Base-by-base conservation (phyloP, 768 basidiomycete genomes). In the Flagelloscypha sp. region DNA sequence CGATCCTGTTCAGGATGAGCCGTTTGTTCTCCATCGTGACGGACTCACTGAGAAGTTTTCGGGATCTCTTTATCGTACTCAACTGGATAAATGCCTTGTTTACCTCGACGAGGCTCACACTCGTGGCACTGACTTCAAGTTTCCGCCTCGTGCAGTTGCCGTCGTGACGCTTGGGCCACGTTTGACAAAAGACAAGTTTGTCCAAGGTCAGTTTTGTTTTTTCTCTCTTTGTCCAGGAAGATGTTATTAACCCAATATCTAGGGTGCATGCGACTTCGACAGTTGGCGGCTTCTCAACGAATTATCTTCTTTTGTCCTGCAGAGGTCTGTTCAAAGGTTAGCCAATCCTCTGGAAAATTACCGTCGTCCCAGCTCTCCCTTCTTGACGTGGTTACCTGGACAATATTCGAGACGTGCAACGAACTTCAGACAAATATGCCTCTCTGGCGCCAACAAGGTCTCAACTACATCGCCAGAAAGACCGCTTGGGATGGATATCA, bases 71-170 rank as follows among this genome's bases (percentile, higher is more conserved):
- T 65, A 52, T 18, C 41, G 44, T 3, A 45, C 49, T 15, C 62
- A 56, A 34, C 42, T 65, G 2, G 57, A 60, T 10, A 55, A 48
- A 40, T 61, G 59, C 15, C 25, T 63, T 3, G 37, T 63, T 3
- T 63, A 63, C 17, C 61, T 63, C 2, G 64, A 63, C 9, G 64
- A 63, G 16, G 57, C 58, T 0, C 64, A 63, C 13, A 65, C 61
- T 2, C 44, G 62, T 15, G 62, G 62, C 23, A 65, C 61, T 1
- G 63, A 63, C 37, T 47, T 63, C 11, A 63, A 57, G 6, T 47
- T 63, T 4, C 64, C 62, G 1, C 33, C 8, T 6, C 51, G 40
- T 7, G 54, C 48, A 21, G 57, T 60, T 2, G 61, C 61, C 10
- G 63, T 55, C 0, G 63, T 63, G 19, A 63, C 63, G 2, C 43